A percentile compares a stretch with the other conserved stretches of the same genome.
These are phyloP conservation scores for Nicotiana rustica DNA, from an alignment of 305 asterid species.

Conservation along the genomic window DNA sequence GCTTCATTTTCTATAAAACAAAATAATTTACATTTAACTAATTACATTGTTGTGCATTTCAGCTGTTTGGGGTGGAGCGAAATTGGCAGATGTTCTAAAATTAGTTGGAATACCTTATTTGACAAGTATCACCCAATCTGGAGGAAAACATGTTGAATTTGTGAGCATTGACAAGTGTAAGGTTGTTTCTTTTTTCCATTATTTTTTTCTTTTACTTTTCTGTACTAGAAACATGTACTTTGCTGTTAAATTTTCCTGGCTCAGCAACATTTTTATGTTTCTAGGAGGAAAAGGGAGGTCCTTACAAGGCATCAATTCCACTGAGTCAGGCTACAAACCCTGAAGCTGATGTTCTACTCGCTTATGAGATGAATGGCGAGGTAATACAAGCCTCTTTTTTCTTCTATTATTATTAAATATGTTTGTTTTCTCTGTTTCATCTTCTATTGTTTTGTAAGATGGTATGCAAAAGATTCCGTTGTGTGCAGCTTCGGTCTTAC, in stretches of 20 bases:
- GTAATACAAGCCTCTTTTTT: slow-evolving; percentile 44
- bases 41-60: slow-evolving; percentile 42
- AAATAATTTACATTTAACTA: neutral
- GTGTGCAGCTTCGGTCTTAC: neutral
- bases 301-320: slow-evolving; percentile 92
- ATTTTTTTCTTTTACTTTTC: slow-evolving; percentile 31
- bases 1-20: neutral
- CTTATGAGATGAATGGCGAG: slow-evolving; percentile 99
- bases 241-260: neutral
- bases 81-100: slow-evolving; percentile 88
- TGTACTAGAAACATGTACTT: neutral
- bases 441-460: neutral
- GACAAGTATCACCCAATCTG: slow-evolving; percentile 59
- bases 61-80: slow-evolving; percentile 97
- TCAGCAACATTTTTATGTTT: slow-evolving; percentile 38
- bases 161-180: slow-evolving; percentile 96
- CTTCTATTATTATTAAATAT: neutral
- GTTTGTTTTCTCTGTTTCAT: neutral
- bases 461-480: neutral
- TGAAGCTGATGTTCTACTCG: slow-evolving; percentile 86
- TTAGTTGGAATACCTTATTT: slow-evolving; percentile 76
- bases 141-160: slow-evolving; percentile 90
- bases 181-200: slow-evolving; percentile 45
- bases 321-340: slow-evolving; percentile 88
- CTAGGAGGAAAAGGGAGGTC: slow-evolving; percentile 97